phyloP scores from a whole-genome alignment of 2,329 filamentous ascomycete genomes.

The Atkinsonella texensis region DNA sequence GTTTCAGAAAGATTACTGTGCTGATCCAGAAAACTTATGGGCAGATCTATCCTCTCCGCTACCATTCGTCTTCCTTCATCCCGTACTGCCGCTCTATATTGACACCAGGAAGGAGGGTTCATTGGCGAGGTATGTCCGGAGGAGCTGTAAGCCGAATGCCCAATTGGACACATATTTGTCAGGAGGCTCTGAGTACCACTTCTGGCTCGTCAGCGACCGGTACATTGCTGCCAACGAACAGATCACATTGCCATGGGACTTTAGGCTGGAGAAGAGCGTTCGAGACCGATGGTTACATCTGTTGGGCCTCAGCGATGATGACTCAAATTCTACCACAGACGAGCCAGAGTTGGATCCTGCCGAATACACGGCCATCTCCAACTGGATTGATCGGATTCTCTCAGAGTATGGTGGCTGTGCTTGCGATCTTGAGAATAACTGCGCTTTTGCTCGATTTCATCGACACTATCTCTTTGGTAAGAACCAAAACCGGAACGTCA shows the following conservation, averaged over 20 bases:
- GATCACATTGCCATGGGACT: constrained; percentile 58
- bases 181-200: constrained; percentile 68
- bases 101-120: constrained; percentile 85
- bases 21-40: constrained; percentile 55
- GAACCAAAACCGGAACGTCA: constrained; percentile 28
- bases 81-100: constrained; percentile 79
- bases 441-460: constrained; percentile 52
- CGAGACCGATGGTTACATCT: constrained; percentile 43
- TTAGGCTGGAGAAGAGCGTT: constrained; percentile 43
- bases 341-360: constrained; percentile 45
- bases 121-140: constrained; percentile 72
- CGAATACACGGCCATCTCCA: constrained; percentile 48
- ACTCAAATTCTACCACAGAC: constrained; percentile 28
- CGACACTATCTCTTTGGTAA: constrained; percentile 40
- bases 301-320: constrained; percentile 52
- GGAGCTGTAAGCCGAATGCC: constrained; percentile 88
- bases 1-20: constrained; percentile 60
- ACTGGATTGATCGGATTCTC: constrained; percentile 57
- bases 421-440: constrained; percentile 52
- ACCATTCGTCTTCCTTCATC: constrained; percentile 80
- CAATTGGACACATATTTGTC: constrained; percentile 76
- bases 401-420: constrained; percentile 73
- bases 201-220: constrained; percentile 80
- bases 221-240: constrained; percentile 55
- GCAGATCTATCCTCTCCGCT: constrained; percentile 49